Base-by-base conservation (phyloP, 2,329 filamentous ascomycete species). In the Rosellinia necatrix region DNA sequence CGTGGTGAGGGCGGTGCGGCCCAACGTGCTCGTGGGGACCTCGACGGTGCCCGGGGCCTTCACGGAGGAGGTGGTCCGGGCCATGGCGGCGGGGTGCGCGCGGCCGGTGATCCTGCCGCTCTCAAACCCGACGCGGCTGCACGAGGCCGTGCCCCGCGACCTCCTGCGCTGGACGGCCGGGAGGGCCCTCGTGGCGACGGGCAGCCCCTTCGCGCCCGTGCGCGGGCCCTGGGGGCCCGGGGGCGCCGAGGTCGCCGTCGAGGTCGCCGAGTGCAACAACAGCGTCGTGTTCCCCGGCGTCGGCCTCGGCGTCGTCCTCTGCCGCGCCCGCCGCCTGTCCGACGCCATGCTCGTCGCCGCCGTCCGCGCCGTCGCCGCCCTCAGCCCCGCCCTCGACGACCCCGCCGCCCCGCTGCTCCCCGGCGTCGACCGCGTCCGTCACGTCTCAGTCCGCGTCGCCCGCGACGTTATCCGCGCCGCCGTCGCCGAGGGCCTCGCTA, bases 271-370 rank as follows among this genome's bases (percentile, higher is more conserved):
- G 72, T 96, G 92, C 75, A 96, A 96, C 75, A 96, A 96, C 74
- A 89, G 86, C 1, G 89, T 90, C 29, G 88, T 88, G 13, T 96
- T 96, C 71, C 91, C 91, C 0, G 91, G 91, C 0, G 93, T 96
- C 56, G 91, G 91, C 0, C 85, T 96, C 1, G 92, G 91, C 9
- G 83, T 83, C 6, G 83, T 96, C 0, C 81, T 96, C 1, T 86
- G 81, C 22, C 85, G 90, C 12, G 80, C 88, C 2, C 79, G 76
- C 10, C 78, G 86, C 0, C 74, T 96, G 24, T 89, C 88, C 0
- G 86, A 92, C 59, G 82, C 84, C 60, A 92, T 96, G 85, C 84
- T 96, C 10, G 89, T 96, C 0, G 89, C 89, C 0, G 92, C 91
- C 0, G 86, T 90, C 3, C 82, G 87, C 66, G 89, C 86, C 2